phyloP scores from a whole-genome alignment of 1,139 yeast genomes.

The Sugiyamaella neomexicana region DNA sequence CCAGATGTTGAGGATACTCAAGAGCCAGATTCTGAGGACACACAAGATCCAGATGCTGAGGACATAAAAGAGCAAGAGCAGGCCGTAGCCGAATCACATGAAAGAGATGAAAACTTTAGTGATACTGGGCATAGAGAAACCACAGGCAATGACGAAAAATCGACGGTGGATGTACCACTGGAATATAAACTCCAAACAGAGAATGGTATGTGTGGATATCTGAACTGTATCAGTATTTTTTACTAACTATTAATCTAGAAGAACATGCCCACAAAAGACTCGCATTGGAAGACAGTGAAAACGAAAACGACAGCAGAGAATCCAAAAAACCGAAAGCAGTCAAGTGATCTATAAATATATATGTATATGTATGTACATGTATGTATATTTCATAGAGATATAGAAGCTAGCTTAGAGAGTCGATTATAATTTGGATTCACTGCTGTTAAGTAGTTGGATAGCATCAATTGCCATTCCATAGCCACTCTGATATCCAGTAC shows the following conservation, averaged over 20 bases:
- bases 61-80: too few species aligned
- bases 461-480: constrained; percentile 61
- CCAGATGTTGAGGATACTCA: too few species aligned
- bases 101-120: too few species aligned
- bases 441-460: constrained; percentile 36
- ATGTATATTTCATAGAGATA: background rate
- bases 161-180: too few species aligned
- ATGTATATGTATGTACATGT: background rate
- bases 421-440: constrained; percentile 3
- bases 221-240: too few species aligned
- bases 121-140: too few species aligned
- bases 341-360: background rate
- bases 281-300: background rate
- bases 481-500: constrained; percentile 76
- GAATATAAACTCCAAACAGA: too few species aligned
- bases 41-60: too few species aligned
- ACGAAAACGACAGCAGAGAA: background rate
- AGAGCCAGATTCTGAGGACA: too few species aligned
- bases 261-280: background rate
- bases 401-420: background rate
- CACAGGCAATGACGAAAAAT: too few species aligned
- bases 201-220: background rate
- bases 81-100: too few species aligned
- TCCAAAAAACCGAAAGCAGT: background rate
- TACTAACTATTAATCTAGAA: background rate